Evolutionary conservation across 2,329 filamentous ascomycete genomes (phyloP), one percentile per base, ranked within the genome.

Genomic region (Aspergillus transmontanensis): DNA sequence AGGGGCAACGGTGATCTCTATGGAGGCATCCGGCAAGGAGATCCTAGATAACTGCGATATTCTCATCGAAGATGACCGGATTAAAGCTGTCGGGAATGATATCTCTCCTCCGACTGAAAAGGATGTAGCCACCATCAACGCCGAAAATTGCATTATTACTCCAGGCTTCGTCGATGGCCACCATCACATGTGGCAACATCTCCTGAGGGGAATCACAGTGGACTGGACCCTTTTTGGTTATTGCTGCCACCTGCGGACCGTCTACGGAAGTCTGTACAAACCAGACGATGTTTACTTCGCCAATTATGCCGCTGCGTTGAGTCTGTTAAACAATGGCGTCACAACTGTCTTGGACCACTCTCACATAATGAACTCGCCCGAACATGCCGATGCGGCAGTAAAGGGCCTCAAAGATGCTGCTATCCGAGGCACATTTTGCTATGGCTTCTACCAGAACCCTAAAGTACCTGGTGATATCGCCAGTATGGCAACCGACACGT

Each of bases 131-230:
- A 54, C 21, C n/a, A 48, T 62, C 26, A 30, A 59, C 19, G 60
- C 26, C 3, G 54, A 14, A 11, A 48, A 48, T 6, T 58, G 26
- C 21, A 48, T 62, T 10, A 45, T 62, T 48, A 62, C 60, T n/a
- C 60, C 60, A 3, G 60, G 60, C 2, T 69, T 79, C 21, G 62
- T 75, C 7, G 74, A 62, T 28, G 60, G 60, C 28, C 60, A 62
- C 36, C 60, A 62, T 23, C 60, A 62, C 30, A 48, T 62, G 36
- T 62, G 60, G 60, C 60, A 62, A 56, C 60, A 62, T 21, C 46
- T 62, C 3, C 14, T 62, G 2, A 26, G 60, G 4, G 60, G 60
- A n/a, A 28, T 62, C n/a, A 58, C 60, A 5, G 28, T 54, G 14
- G 46, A 62, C 19, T 62, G 60, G 39, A n/a, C 39, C 6, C 39